A percentile compares a stretch with the other conserved stretches of the same genome.
phyloP scores from a whole-genome alignment of 257 asterid genomes.

The Mentha longifolia region DNA sequence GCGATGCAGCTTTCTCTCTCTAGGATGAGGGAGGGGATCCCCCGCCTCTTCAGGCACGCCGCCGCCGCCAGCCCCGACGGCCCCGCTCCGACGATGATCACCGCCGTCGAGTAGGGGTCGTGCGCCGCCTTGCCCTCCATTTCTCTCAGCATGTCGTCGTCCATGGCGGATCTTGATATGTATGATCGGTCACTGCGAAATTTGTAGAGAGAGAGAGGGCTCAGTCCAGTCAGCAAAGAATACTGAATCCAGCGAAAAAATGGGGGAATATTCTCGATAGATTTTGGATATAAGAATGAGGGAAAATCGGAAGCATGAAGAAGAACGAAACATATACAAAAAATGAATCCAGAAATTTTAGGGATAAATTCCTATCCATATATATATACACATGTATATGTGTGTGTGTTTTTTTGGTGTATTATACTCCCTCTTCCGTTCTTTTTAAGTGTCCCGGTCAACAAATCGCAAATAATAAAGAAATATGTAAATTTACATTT shows the following conservation, averaged over 20 bases:
- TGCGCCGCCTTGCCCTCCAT: slow-evolving; percentile 24
- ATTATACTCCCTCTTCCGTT: too few relatives aligned
- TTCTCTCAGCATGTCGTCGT: slow-evolving; percentile 17
- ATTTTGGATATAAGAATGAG: slow-evolving; percentile 1
- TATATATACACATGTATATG: not conserved
- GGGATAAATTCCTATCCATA: not conserved
- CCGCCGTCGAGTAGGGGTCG: slow-evolving; percentile 35
- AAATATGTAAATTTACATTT: too few relatives aligned
- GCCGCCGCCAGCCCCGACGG: slow-evolving; percentile 78
- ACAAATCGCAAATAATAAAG: too few relatives aligned
- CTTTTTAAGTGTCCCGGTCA: too few relatives aligned
- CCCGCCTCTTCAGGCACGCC: slow-evolving; percentile 58
- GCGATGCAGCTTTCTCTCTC: slow-evolving; percentile 78
- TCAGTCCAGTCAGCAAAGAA: not conserved
- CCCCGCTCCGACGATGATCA: slow-evolving; percentile 75
- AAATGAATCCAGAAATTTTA: not conserved
- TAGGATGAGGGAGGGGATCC: slow-evolving; percentile 58
- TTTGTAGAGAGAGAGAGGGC: not conserved
- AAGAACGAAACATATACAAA: not conserved
- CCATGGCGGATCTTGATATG: slow-evolving; percentile 24
- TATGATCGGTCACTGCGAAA: too few relatives aligned
- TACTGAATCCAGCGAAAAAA: slow-evolving; percentile 1
- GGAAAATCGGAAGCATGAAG: not conserved
- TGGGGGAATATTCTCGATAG: not conserved
- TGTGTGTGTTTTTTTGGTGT: too few relatives aligned